Percentiles rank a stretch among this genome's conserved stretches.
Evolutionary conservation across 345 rosid species (phyloP).

Genomic region (Aquilaria malaccensis): DNA sequence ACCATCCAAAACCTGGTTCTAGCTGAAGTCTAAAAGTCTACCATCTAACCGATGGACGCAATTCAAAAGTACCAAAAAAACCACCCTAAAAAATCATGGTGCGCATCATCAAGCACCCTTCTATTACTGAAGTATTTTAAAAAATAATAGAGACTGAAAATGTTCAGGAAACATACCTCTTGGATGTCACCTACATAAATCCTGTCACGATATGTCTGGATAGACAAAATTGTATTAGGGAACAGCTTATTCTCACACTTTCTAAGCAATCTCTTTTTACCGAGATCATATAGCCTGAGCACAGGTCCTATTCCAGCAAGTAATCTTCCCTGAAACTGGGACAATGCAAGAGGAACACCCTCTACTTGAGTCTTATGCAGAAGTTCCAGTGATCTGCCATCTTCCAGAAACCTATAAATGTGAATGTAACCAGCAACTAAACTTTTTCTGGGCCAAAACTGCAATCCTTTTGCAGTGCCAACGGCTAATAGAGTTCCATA

Average conservation of each 20-base stretch:
- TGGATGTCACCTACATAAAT: slow-evolving; percentile 94
- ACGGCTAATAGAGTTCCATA: slow-evolving; percentile 89
- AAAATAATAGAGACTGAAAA: not conserved
- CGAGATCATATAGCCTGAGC: slow-evolving; percentile 88
- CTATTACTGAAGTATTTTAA: not conserved
- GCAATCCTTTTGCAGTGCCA: slow-evolving; percentile 88
- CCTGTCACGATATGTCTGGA: slow-evolving; percentile 88
- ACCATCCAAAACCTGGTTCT: too few relatives aligned
- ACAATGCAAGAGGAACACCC: slow-evolving; percentile 81
- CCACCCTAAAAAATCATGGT: too few relatives aligned
- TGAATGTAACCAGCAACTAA: slow-evolving; percentile 74
- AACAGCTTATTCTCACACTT: slow-evolving; percentile 96
- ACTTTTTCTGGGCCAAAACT: slow-evolving; percentile 80
- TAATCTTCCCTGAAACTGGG: slow-evolving; percentile 95
- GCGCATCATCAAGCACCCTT: too few relatives aligned
- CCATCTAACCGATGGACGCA: too few relatives aligned
- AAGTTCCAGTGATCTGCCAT: slow-evolving; percentile 78
- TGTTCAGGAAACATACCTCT: slow-evolving; percentile 48
- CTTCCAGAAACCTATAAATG: slow-evolving; percentile 87
- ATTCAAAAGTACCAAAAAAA: too few relatives aligned
- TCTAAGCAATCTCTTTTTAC: slow-evolving; percentile 81
- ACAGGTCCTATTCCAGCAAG: slow-evolving; percentile 89
- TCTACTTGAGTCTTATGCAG: slow-evolving; percentile 97
- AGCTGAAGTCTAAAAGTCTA: too few relatives aligned
- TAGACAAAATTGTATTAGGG: slow-evolving; percentile 71